Percentiles rank a stretch among this genome's conserved stretches.
Conservation (phyloP, 2,329 filamentous ascomycete genomes). For the Exophiala sp. region DNA sequence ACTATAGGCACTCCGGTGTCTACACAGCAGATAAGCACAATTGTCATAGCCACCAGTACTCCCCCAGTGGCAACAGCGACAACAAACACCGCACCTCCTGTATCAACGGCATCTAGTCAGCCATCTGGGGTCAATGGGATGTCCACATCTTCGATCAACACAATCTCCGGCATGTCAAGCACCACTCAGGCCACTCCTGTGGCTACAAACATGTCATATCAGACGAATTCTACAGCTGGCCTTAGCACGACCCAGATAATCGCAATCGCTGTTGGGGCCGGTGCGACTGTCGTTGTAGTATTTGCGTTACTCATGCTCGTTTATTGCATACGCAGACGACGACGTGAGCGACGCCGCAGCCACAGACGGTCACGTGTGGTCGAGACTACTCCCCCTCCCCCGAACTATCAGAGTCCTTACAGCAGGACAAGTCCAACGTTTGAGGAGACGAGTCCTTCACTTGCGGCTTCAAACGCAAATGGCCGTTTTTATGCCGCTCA, state of each 20-base stretch:
- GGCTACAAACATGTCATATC: conserved; percentile 6
- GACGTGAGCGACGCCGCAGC: conserved; percentile 29
- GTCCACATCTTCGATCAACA: conserved; percentile 3
- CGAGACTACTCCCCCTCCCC: conserved; percentile 33
- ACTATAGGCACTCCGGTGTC: conserved; percentile 17
- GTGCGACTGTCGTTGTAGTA: conserved; percentile 49
- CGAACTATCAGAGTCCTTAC: conserved; percentile 15
- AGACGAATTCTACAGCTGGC: conserved; percentile 1
- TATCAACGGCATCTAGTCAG: conserved; percentile 8
- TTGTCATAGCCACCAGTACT: conserved; percentile 20
- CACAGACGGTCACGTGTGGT: conserved; percentile 37
- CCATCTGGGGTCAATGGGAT: conserved; percentile 4
- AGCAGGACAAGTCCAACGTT: conserved; percentile 20
- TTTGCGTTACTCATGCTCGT: conserved; percentile 41
- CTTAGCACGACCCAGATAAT: conserved; percentile 49
- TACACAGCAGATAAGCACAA: conserved; percentile 21
- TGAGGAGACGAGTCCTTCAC: not conserved
- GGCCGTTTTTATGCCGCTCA: conserved; percentile 23
- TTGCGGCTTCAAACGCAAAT: conserved; percentile 4
- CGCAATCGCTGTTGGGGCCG: conserved; percentile 57
- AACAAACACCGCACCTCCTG: not conserved
- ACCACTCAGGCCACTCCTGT: conserved; percentile 13
- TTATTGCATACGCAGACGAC: conserved; percentile 34
- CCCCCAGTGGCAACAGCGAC: conserved; percentile 12
- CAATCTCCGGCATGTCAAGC: conserved; percentile 22